A percentile compares a stretch with the other conserved stretches of the same genome.
Conservation (phyloP, 768 basidiomycete species). For the Rhodosporidiobolus sp. region DNA sequence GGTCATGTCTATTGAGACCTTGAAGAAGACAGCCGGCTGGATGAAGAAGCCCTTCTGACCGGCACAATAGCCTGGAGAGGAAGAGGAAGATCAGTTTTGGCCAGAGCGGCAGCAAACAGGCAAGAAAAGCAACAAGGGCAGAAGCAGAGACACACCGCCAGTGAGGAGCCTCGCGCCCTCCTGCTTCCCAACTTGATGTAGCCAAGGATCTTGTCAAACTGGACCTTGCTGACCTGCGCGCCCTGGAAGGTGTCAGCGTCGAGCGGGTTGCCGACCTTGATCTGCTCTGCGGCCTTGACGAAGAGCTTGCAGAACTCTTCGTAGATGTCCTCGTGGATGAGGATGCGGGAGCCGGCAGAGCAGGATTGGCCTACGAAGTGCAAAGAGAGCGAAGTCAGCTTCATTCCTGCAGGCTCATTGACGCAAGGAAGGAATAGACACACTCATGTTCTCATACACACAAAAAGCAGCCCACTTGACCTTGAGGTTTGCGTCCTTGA, state of each 20-base stretch:
- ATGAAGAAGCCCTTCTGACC: constrained; percentile 77
- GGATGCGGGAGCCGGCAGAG: constrained; percentile 85
- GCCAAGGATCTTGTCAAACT: constrained; percentile 78
- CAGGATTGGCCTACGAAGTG: constrained; percentile 78
- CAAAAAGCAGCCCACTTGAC: constrained; percentile 48
- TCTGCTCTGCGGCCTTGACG: constrained; percentile 60
- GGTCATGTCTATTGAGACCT: constrained; percentile 82
- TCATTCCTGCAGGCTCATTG: too few species aligned
- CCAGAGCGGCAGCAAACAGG: too few species aligned
- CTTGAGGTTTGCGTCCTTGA: constrained; percentile 85
- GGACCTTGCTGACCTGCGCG: constrained; percentile 66
- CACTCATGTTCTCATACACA: constrained; percentile 50
- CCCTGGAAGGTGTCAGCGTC: constrained; percentile 58
- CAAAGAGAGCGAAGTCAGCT: constrained; percentile 73
- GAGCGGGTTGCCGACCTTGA: constrained; percentile 55
- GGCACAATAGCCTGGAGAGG: constrained; percentile 53
- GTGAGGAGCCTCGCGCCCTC: constrained; percentile 75
- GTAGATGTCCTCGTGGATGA: constrained; percentile 79
- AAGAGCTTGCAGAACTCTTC: constrained; percentile 61
- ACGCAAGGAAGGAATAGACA: constrained; percentile 59
- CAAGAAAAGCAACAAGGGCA: too few species aligned
- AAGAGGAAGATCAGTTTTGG: too few species aligned
- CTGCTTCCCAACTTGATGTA: constrained; percentile 83
- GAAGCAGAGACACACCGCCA: constrained; percentile 60
- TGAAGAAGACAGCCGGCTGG: constrained; percentile 85